Evolutionary conservation across 352 stramenopile species (phyloP), one percentile per base, ranked within the genome.

Genomic region (Phytopythium oedochilum): DNA sequence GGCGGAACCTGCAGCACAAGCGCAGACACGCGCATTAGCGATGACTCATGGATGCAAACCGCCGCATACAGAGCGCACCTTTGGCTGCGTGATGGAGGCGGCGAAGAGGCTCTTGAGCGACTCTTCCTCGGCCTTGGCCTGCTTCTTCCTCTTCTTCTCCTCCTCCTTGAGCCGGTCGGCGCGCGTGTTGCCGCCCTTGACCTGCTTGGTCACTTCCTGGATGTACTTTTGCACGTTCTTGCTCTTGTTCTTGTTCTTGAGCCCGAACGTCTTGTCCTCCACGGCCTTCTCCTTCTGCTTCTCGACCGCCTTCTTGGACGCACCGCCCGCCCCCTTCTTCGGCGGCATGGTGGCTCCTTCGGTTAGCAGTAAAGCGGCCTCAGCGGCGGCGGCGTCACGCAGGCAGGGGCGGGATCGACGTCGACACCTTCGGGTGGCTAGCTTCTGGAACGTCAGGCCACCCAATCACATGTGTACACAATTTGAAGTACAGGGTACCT

Each of bases 171-270:
- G 60, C 40, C 85, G 78, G 48, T 95, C 79, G 53, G 82, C 80
- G 55, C 82, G 79, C 51, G 83, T 82, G 53, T 82, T 93, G 53
- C 35, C 73, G 46, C 85, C 86, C 69, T 92, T 95, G 49, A 93
- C 86, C 66, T 96, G 85, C 60, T 96, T 96, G 39, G 86, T 88
- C 43, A 96, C 86, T 53, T 93, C 76, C 69, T 93, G 73, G 49
- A 97, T 90, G 71, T 93, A 96, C 66, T 95, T 86, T 66, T 98
- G 92, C 49, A 98, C 94, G 62, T 97, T 97, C 60, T 97, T 97
- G 66, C 75, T 95, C 78, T 99, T 99, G 73, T 99, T 99, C 71
- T 99, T 99, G 83, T 99, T 99, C 78, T 99, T 99, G 25, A 99
- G 78, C 26, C 97, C 97, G 63, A 99, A 99, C 17, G 97, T 99